Conservation (phyloP, 164 flowering plant species). For the Vitis rupestris region DNA sequence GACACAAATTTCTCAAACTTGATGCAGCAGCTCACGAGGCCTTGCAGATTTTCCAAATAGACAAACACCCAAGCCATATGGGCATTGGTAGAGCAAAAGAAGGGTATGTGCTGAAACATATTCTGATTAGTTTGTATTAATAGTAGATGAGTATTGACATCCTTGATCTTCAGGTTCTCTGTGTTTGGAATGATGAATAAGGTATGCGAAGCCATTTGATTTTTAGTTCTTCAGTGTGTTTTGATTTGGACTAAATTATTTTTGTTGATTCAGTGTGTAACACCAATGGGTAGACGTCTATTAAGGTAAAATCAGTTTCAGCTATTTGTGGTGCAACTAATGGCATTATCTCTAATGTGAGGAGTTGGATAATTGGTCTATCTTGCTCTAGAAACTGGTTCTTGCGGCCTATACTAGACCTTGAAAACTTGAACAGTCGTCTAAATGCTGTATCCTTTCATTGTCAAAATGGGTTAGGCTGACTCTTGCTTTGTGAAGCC, state of each 20-base stretch:
- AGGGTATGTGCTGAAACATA: slow-evolving; percentile 55
- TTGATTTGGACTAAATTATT: slow-evolving; percentile 18
- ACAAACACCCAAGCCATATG: slow-evolving; percentile 99
- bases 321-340: slow-evolving; percentile 7
- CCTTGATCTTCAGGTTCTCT: slow-evolving; percentile 71
- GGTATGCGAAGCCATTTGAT: slow-evolving; percentile 37
- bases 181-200: slow-evolving; percentile 98
- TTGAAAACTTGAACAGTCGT: slow-evolving; percentile 71
- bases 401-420: slow-evolving; percentile 85
- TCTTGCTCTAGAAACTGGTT: slow-evolving; percentile 72
- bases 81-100: slow-evolving; percentile 98
- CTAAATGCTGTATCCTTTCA: slow-evolving; percentile 86
- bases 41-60: slow-evolving; percentile 89
- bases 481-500: background rate
- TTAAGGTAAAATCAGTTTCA: slow-evolving; percentile 55
- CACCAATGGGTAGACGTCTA: slow-evolving; percentile 89
- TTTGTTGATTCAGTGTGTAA: slow-evolving; percentile 67
- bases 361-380: slow-evolving; percentile 5
- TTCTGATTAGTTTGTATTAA: background rate
- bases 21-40: slow-evolving; percentile 92
- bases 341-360: slow-evolving; percentile 8
- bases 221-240: slow-evolving; percentile 8
- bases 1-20: slow-evolving; percentile 92
- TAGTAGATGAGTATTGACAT: slow-evolving; percentile 7
- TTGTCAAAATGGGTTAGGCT: slow-evolving; percentile 3